Percentiles rank a stretch among this genome's conserved stretches.
Evolutionary conservation across 495 filamentous ascomycete genomes (phyloP).

Genomic region (Penicillium flavigenum): DNA sequence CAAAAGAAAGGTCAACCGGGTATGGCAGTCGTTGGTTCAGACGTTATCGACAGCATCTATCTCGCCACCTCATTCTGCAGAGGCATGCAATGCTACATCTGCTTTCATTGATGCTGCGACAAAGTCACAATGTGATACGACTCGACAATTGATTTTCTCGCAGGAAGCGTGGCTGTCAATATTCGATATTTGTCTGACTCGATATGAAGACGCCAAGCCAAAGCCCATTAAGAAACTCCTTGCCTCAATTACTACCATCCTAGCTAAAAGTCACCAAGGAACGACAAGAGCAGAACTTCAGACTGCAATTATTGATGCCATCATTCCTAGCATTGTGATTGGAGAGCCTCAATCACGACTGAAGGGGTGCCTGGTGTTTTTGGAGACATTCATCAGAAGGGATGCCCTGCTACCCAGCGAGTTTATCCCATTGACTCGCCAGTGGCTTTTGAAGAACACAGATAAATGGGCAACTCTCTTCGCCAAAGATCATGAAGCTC

Average conservation of each 20-base stretch:
- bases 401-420: constrained; percentile 33
- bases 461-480: constrained; percentile 33
- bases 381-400: constrained; percentile 46
- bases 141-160: constrained; percentile 46
- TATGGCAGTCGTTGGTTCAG: constrained; percentile 40
- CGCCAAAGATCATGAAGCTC: constrained; percentile 32
- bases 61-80: constrained; percentile 40
- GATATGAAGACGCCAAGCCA: constrained; percentile 69
- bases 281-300: constrained; percentile 24
- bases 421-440: constrained; percentile 30
- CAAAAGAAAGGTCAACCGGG: constrained; percentile 37
- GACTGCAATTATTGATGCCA: constrained; percentile 24
- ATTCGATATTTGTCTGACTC: constrained; percentile 70
- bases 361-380: constrained; percentile 42
- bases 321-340: constrained; percentile 40
- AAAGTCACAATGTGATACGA: constrained; percentile 33
- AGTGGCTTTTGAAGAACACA: constrained; percentile 36
- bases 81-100: constrained; percentile 47
- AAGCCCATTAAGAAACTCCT: constrained; percentile 75
- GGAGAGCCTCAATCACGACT: constrained; percentile 42
- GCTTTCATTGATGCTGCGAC: constrained; percentile 48
- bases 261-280: constrained; percentile 49
- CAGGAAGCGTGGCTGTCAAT: constrained; percentile 54
- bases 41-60: constrained; percentile 42
- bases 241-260: constrained; percentile 53